phyloP scores from a whole-genome alignment of 192 early-diverging fungal species.

The Mortierella hygrophila region DNA sequence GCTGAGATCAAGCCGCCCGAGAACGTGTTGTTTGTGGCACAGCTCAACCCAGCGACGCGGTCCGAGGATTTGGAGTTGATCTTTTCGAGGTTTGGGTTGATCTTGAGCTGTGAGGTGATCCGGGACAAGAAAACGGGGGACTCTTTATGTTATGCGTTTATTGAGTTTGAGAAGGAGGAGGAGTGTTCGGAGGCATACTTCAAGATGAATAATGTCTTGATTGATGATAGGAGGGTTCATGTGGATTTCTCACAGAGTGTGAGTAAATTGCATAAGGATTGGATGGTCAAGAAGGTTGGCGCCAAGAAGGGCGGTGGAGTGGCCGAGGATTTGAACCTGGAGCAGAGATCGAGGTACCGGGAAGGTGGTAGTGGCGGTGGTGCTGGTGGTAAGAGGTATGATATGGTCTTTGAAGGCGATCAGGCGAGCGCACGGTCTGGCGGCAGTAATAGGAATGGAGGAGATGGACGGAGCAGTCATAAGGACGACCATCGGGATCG shows the following conservation, averaged over 20 bases:
- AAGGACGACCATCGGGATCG: constrained; percentile 10
- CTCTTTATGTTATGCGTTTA: constrained; percentile 95
- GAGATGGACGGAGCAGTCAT: neutral
- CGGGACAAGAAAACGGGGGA: constrained; percentile 86
- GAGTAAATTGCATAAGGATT: constrained; percentile 83
- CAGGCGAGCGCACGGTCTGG: neutral
- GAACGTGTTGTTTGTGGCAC: constrained; percentile 96
- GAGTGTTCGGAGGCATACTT: constrained; percentile 94
- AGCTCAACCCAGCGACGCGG: constrained; percentile 89
- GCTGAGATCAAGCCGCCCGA: constrained; percentile 98
- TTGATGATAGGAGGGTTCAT: constrained; percentile 96
- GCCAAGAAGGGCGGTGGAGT: constrained; percentile 36
- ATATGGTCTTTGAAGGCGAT: constrained; percentile 62
- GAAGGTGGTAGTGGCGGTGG: constrained; percentile 32
- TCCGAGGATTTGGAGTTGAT: constrained; percentile 94
- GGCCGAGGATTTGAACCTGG: constrained; percentile 63
- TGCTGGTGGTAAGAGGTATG: constrained; percentile 54
- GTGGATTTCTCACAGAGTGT: constrained; percentile 99
- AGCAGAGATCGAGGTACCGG: constrained; percentile 66
- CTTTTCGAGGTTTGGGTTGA: constrained; percentile 92
- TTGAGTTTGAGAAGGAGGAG: constrained; percentile 92
- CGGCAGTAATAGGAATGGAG: neutral
- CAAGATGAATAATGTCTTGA: constrained; percentile 96
- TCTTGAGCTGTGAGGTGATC: constrained; percentile 91
- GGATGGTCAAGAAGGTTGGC: constrained; percentile 70